Evolutionary conservation across 2,329 filamentous ascomycete species (phyloP).

Genomic region (Verticillium nonalfalfae): DNA sequence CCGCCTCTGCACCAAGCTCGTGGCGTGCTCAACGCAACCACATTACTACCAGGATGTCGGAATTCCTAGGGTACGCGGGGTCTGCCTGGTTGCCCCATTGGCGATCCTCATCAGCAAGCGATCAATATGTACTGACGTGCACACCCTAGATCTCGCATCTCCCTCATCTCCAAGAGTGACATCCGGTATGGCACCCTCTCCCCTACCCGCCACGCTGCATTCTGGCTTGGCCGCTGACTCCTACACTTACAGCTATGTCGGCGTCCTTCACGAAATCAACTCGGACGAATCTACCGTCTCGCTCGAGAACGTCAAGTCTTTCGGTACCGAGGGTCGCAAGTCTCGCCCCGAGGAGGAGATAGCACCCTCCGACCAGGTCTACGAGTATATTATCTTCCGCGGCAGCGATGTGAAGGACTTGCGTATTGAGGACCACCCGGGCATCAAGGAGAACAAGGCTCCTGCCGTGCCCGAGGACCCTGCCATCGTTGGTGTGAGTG

Average conservation of each 20-base stretch:
- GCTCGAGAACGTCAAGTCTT: conserved; percentile 91
- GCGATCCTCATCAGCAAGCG: background rate
- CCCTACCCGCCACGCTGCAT: conserved; percentile 1
- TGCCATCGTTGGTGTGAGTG: conserved; percentile 93
- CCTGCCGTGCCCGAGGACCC: conserved; percentile 86
- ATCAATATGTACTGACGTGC: conserved; percentile 20
- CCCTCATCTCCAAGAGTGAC: conserved; percentile 93
- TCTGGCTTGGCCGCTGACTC: conserved; percentile 1
- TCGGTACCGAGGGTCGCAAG: conserved; percentile 86
- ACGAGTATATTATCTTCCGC: conserved; percentile 98
- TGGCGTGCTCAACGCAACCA: conserved; percentile 35
- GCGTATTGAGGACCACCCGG: conserved; percentile 78
- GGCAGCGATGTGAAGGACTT: conserved; percentile 98
- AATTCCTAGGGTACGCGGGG: conserved; percentile 50
- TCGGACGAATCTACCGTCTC: conserved; percentile 95
- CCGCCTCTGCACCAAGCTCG: conserved; percentile 16
- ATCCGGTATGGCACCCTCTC: conserved; percentile 64
- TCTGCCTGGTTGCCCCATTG: background rate
- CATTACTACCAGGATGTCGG: conserved; percentile 41
- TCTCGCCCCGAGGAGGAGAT: conserved; percentile 76
- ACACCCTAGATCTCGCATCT: conserved; percentile 73
- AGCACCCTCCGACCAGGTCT: conserved; percentile 76
- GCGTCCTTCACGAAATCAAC: conserved; percentile 95
- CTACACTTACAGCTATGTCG: conserved; percentile 66
- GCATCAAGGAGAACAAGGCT: conserved; percentile 67